Evolutionary conservation across 495 filamentous ascomycete species (phyloP).

Genomic region (Ascodesmis nigricans): DNA sequence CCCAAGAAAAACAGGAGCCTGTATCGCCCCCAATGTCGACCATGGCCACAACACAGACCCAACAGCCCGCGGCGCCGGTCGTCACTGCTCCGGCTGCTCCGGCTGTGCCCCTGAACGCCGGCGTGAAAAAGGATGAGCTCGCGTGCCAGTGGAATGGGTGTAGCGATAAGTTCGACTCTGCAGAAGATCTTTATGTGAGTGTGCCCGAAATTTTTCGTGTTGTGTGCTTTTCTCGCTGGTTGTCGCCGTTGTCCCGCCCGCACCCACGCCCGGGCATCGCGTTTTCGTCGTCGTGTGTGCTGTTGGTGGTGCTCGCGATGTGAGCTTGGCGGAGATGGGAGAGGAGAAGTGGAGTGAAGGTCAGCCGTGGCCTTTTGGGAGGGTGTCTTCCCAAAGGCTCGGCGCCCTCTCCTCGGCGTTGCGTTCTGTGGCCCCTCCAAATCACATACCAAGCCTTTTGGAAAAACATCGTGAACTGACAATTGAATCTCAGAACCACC

Average conservation of each 20-base stretch:
- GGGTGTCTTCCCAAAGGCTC: constrained; percentile 19
- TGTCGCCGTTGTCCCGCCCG: too few relatives aligned
- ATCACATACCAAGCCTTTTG: constrained; percentile 7
- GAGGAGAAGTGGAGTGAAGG: too few relatives aligned
- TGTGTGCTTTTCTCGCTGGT: constrained; percentile 5
- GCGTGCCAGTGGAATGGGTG: constrained; percentile 76
- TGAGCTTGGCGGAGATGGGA: too few relatives aligned
- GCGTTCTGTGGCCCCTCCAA: constrained; percentile 1
- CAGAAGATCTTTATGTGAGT: constrained; percentile 82
- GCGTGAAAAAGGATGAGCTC: constrained; percentile 33
- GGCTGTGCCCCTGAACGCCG: too few relatives aligned
- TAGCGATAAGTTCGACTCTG: constrained; percentile 51
- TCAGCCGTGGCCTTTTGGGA: too few relatives aligned
- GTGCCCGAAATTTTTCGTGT: constrained; percentile 14
- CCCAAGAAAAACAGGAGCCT: constrained; percentile 7
- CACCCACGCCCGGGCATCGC: too few relatives aligned
- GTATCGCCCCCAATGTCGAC: constrained; percentile 9
- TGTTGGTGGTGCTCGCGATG: too few relatives aligned
- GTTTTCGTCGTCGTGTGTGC: too few relatives aligned
- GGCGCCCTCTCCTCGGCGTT: constrained; percentile 11
- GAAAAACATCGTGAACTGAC: too few relatives aligned
- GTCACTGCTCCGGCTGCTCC: constrained; percentile 27
- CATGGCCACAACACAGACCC: constrained; percentile 1
- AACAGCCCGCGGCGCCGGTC: constrained; percentile 11
- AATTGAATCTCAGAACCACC: constrained; percentile 54